Conservation (phyloP, 1,284 basidiomycete genomes). For the Somion occarium region DNA sequence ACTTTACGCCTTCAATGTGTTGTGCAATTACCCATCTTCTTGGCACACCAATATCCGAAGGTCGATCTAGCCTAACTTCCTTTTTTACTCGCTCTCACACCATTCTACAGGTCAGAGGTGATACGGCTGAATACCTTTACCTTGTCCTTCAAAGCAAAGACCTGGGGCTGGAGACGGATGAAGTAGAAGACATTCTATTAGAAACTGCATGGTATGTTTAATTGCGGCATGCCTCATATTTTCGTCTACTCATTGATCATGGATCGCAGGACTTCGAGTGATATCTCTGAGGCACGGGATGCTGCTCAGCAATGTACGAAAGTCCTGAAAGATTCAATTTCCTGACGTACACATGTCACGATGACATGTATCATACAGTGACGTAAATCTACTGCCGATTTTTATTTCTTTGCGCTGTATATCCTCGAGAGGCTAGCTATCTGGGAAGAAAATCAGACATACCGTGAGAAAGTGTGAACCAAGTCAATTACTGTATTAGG, state of each 20-base stretch:
- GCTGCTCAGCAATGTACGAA: slow-evolving; percentile 20
- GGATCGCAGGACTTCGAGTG: slow-evolving; percentile 20
- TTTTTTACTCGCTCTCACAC: background rate
- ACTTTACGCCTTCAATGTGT: slow-evolving; percentile 44
- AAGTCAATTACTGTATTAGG: background rate
- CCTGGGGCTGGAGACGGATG: slow-evolving; percentile 58
- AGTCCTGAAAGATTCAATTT: slow-evolving; percentile 13
- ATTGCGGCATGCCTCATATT: no score
- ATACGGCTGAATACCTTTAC: slow-evolving; percentile 80
- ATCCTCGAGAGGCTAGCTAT: background rate
- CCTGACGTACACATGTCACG: no score
- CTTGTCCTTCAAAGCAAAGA: slow-evolving; percentile 67
- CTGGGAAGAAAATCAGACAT: background rate
- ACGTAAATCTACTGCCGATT: background rate
- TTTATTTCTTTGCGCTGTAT: background rate
- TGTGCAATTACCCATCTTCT: slow-evolving; percentile 48
- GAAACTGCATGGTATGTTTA: slow-evolving; percentile 77
- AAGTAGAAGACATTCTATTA: slow-evolving; percentile 71
- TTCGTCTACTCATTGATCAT: slow-evolving; percentile 2
- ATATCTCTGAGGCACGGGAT: slow-evolving; percentile 13
- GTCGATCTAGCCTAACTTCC: slow-evolving; percentile 38
- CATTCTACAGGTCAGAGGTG: slow-evolving; percentile 58
- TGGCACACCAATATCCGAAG: slow-evolving; percentile 75
- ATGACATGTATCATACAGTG: no score
- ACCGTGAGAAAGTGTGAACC: background rate